Percentiles rank a stretch among this genome's conserved stretches.
phyloP scores from a whole-genome alignment of 2,329 filamentous ascomycete species.

The Fusarium hainanense region DNA sequence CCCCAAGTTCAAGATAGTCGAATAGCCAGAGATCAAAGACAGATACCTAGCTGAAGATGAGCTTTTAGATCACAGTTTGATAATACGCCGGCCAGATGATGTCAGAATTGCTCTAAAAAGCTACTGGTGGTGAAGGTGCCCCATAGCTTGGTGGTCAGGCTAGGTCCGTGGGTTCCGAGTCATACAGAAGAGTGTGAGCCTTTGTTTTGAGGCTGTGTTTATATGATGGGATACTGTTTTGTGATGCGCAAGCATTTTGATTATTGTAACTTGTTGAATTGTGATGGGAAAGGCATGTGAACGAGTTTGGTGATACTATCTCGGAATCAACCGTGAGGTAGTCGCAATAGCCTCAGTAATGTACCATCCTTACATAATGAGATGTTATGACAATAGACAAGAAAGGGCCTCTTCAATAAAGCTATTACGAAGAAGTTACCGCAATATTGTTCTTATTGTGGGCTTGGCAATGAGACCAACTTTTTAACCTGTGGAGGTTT shows the following conservation, averaged over 20 bases:
- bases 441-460: background rate
- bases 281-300: background rate
- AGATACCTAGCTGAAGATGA: background rate
- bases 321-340: background rate
- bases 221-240: background rate
- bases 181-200: background rate
- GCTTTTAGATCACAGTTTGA: background rate
- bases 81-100: background rate
- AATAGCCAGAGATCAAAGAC: background rate
- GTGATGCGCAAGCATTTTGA: background rate
- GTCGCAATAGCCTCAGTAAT: background rate
- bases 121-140: background rate
- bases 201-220: background rate
- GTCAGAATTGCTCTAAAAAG: slow-evolving; percentile 10
- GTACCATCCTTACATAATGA: background rate
- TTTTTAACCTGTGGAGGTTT: slow-evolving; percentile 1
- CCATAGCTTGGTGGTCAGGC: slow-evolving; percentile 13
- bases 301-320: slow-evolving; percentile 8
- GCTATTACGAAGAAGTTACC: too few species aligned
- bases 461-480: background rate
- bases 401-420: too few species aligned
- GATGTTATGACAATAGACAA: too few species aligned
- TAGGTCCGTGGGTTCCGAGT: background rate
- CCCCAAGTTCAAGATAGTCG: background rate
- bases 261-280: background rate